Evolutionary conservation across 805 yeast genomes (phyloP).

Genomic region (Suhomyces xylopsoci): DNA sequence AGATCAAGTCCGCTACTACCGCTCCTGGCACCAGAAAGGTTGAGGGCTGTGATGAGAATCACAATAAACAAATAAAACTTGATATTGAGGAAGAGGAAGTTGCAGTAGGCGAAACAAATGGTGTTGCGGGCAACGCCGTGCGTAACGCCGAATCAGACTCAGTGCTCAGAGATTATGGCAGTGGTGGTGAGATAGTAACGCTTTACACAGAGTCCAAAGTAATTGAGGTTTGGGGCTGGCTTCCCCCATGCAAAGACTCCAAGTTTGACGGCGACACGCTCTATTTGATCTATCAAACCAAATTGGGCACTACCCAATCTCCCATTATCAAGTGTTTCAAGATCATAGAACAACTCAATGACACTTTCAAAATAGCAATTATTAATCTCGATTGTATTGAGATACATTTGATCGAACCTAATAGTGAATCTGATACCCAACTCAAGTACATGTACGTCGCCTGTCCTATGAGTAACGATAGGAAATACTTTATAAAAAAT

Average conservation of each 20-base stretch:
- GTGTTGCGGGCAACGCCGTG: not conserved
- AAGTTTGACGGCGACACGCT: conserved; percentile 24
- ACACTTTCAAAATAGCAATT: not conserved
- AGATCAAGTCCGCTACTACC: conserved; percentile 32
- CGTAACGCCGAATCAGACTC: not conserved
- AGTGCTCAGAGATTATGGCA: conserved; percentile 21
- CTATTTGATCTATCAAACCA: conserved; percentile 10
- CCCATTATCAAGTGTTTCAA: not conserved
- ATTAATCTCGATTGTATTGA: not conserved
- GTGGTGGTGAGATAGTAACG: conserved; percentile 31
- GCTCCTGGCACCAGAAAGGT: conserved; percentile 11
- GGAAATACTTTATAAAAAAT: conserved; percentile 15
- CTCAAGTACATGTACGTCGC: not conserved
- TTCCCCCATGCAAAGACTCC: conserved; percentile 4
- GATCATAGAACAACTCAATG: not conserved
- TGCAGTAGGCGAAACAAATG: not conserved
- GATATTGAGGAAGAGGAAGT: not conserved
- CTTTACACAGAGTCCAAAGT: conserved; percentile 16
- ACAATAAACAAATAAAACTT: not conserved
- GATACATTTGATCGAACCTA: not conserved
- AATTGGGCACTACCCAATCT: not conserved
- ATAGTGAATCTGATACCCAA: not conserved
- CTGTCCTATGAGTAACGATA: not conserved
- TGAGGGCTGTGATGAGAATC: not conserved
- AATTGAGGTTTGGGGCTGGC: conserved; percentile 38